Evolutionary conservation across 2,329 filamentous ascomycete species (phyloP), one percentile per base, ranked within the genome.

Genomic region (Calonectria montana): DNA sequence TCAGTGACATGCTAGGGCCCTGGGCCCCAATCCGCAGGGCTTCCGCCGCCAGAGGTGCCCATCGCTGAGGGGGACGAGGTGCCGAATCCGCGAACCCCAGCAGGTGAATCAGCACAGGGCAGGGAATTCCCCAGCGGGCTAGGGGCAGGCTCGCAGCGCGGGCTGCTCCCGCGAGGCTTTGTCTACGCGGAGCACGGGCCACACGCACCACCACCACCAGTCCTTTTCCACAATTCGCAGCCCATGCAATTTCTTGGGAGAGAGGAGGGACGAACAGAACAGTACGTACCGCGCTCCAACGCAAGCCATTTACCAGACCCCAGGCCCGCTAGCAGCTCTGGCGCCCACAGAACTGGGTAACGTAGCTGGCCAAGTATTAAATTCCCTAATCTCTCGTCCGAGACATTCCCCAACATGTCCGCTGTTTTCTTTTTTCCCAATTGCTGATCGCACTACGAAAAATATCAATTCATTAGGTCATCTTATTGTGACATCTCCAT

Each of bases 171-270:
- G 64, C 47, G 45, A 53, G 55, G 27, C 39, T 62, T 67, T 57
- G 69, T 53, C 57, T 62, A 39, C 27, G 8, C 21, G 18, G 41
- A 18, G 55, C 63, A 67, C 63, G 45, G 55, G 29, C 47, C 64
- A 65, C 8, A 31, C 65, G 15, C 37, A 35, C 50, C 50, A 47
- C 57, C 31, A 35, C 57, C 47, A 67, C 47, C 64, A 48, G 53
- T 57, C 45, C 37, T 67, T 71, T 67, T 67, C 64, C 57, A 62
- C 69, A 67, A 64, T 62, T 66, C 47, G 55, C 64, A 55, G 45
- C 16, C 18, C 37, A 8, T 16, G 35, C 23, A 39, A 65, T 65
- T 65, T 41, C 45, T 65, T 39, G 16, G 37, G 37, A n/a, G 16
- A 25, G 37, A n/a, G 53, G 29, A 37, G 53, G 53, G 53, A 41